A percentile compares a stretch with the other conserved stretches of the same genome.
These are phyloP conservation scores for Verticillium zaregamsianum DNA, from an alignment of 2,329 filamentous ascomycete species.

Conservation along the genomic window DNA sequence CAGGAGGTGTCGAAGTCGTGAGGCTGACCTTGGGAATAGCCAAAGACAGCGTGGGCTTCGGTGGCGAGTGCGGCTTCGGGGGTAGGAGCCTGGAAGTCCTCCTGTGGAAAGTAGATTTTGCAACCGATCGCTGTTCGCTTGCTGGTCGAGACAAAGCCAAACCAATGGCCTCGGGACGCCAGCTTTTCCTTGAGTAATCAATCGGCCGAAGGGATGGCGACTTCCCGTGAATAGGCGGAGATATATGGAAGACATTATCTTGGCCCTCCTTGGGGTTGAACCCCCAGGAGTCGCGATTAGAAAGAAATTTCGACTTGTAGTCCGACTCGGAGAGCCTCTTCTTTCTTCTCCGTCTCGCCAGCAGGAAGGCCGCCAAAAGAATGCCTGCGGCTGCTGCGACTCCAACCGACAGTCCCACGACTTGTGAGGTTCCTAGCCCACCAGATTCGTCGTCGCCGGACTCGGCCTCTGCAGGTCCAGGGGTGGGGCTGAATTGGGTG, in stretches of 20 bases:
- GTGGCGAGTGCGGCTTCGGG: conserved; percentile 24
- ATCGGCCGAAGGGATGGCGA: conserved; percentile 12
- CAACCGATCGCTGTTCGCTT: conserved; percentile 15
- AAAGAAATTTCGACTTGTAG: neutral
- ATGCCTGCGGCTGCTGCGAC: conserved; percentile 8
- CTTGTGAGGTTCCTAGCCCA: conserved; percentile 8
- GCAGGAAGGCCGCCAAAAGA: neutral
- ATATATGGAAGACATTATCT: conserved; percentile 33
- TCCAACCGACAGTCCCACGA: conserved; percentile 12
- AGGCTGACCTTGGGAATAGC: conserved; percentile 25
- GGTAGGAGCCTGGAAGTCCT: conserved; percentile 40
- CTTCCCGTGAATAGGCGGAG: conserved; percentile 31
- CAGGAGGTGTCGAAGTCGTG: conserved; percentile 1
- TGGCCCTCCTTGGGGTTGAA: neutral
- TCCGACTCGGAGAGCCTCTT: neutral
- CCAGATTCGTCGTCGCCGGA: conserved; percentile 6
- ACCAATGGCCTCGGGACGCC: conserved; percentile 35
- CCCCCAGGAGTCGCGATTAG: neutral
- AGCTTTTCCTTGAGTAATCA: conserved; percentile 17
- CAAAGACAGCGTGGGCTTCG: conserved; percentile 38
- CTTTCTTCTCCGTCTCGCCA: neutral
- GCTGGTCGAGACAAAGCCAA: conserved; percentile 35
- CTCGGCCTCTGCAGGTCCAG: conserved; percentile 6
- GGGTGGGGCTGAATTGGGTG: neutral
- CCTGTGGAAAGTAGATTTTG: conserved; percentile 14